Base-by-base conservation (phyloP, 164 flowering plant species). In the Buxus sempervirens region DNA sequence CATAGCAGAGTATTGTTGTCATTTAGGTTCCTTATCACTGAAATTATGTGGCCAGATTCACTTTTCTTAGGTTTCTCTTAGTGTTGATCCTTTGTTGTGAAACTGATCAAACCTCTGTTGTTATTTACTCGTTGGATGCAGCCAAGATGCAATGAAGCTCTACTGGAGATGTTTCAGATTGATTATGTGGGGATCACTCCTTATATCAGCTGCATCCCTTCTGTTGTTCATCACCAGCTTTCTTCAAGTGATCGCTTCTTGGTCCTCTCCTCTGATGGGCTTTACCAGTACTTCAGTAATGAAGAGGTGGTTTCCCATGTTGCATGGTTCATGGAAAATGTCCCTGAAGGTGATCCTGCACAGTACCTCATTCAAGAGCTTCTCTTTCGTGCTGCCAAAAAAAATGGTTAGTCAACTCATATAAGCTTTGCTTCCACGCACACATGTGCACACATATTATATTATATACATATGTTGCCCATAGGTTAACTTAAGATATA, bases 291-390 rank as follows among this genome's bases (percentile, higher is more conserved):
- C 79, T 84, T 87, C 79, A 84, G 83, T 77, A 87, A 87, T 67
- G 89, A 87, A 76, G 91, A 87, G 75, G 91, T 84, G 19, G 84
- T 85, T 62, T 80, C 89, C 28, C 88, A 87, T 76, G 89, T 87
- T 61, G 81, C 79, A 62, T 81, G 85, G 85, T 87, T 87, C 73
- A 82, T 87, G 69, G 88, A 87, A 68, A 81, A 76, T 67, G 85
- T 80, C 51, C 89, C 89, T 20, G 91, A 85, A 78, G 91, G 89
- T 41, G 91, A 87, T 76, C 91, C 91, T 75, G 91, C 91, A 23
- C 91, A 87, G 62, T 81, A 85, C 72, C 85, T 87, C 26, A 76
- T 87, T 41, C 84, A 83, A 8, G 89, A 85, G 76, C 85, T 87
- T 75, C 85, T 85, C 27, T 82, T 83, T 76, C 85, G 91, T 25